Conservation (phyloP, 306 rosid genomes). For the Urtica urens region DNA sequence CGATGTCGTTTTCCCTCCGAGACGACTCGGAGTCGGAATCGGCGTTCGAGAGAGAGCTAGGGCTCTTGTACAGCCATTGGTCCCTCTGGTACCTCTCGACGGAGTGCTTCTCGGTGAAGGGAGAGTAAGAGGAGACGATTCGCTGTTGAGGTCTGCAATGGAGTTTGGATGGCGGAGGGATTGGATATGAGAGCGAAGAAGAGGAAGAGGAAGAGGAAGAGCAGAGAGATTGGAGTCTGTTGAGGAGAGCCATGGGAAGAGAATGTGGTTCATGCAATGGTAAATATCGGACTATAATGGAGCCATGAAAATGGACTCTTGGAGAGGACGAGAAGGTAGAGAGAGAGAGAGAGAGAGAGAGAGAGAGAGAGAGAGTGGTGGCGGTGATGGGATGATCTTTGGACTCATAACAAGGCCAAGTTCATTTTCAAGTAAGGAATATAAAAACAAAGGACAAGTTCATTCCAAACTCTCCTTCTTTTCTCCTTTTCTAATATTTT, state of each 20-base stretch:
- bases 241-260: constrained; percentile 40
- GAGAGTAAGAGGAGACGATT: constrained; percentile 36
- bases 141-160: constrained; percentile 22
- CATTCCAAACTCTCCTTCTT: too few species aligned
- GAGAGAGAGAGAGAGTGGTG: too few species aligned
- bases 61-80: constrained; percentile 51
- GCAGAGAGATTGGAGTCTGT: constrained; percentile 31
- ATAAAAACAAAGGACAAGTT: too few species aligned
- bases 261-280: not conserved
- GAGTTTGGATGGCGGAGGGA: not conserved
- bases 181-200: too few species aligned
- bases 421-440: too few species aligned
- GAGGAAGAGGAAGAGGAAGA: constrained; percentile 6
- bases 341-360: too few species aligned
- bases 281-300: not conserved
- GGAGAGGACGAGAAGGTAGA: constrained; percentile 3
- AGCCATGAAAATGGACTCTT: not conserved
- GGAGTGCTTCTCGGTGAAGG: constrained; percentile 82
- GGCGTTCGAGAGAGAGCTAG: constrained; percentile 1
- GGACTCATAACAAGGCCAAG: too few species aligned
- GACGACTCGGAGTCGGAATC: constrained; percentile 26
- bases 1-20: constrained; percentile 69
- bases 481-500: too few species aligned
- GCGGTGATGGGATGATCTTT: too few species aligned
- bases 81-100: constrained; percentile 62